A percentile compares a stretch with the other conserved stretches of the same genome.
These are phyloP conservation scores for Xylona heveae DNA, from an alignment of 495 filamentous ascomycete genomes.

Conservation along the genomic window DNA sequence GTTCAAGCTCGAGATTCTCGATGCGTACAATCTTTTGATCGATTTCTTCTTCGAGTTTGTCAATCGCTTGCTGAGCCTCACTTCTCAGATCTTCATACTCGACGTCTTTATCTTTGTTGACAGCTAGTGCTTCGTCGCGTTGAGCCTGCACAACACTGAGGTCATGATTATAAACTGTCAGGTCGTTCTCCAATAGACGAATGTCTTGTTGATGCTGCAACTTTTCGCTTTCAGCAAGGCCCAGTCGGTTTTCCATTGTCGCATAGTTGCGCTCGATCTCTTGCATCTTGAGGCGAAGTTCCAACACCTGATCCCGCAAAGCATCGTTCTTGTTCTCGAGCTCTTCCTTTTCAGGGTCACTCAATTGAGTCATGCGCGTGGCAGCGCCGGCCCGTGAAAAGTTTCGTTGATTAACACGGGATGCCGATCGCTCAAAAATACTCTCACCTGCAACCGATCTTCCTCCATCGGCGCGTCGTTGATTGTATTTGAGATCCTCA, in stretches of 20 bases:
- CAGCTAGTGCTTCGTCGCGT: constrained; percentile 62
- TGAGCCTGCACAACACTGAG: constrained; percentile 64
- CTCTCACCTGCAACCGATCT: constrained; percentile 64
- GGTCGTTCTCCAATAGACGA: constrained; percentile 48
- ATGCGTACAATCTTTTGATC: constrained; percentile 54
- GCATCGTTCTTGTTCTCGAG: constrained; percentile 64
- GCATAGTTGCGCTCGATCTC: constrained; percentile 57
- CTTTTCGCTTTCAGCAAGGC: constrained; percentile 38
- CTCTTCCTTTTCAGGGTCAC: constrained; percentile 68
- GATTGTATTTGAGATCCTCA: constrained; percentile 78
- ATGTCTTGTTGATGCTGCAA: constrained; percentile 33
- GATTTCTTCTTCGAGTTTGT: constrained; percentile 57
- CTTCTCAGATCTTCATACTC: constrained; percentile 59
- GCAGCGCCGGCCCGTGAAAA: constrained; percentile 50
- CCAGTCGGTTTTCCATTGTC: constrained; percentile 39
- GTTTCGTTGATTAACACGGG: constrained; percentile 54
- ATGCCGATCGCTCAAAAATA: constrained; percentile 80
- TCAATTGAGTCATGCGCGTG: constrained; percentile 45
- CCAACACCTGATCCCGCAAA: constrained; percentile 66
- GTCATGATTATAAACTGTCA: constrained; percentile 58
- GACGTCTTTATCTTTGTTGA: constrained; percentile 56
- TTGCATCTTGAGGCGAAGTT: constrained; percentile 66
- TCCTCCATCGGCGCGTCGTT: constrained; percentile 41
- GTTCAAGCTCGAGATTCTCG: constrained; percentile 43
- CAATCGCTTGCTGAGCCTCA: constrained; percentile 68